A percentile compares a stretch with the other conserved stretches of the same genome.
Conservation (phyloP, 768 basidiomycete genomes). For the Russula foetens region DNA sequence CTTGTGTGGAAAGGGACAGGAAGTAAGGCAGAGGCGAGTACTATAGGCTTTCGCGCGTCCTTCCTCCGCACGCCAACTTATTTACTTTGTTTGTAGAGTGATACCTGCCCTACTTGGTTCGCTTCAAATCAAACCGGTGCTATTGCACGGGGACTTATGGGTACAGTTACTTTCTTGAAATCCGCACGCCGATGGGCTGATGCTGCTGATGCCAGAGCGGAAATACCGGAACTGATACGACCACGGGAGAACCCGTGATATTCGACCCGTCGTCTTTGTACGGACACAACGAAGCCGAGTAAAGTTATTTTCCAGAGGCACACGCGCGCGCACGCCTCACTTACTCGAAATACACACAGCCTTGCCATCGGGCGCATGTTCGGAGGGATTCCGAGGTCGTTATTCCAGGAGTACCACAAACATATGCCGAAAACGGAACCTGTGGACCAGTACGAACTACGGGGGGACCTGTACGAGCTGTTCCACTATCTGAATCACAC, state of each 20-base stretch:
- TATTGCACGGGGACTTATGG: conserved; percentile 79
- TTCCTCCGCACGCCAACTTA: neutral
- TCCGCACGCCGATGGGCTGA: neutral
- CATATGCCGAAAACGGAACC: conserved; percentile 58
- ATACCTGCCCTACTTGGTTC: conserved; percentile 60
- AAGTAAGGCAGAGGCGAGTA: conserved; percentile 38
- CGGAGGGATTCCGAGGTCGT: conserved; percentile 58
- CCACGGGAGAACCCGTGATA: conserved; percentile 52
- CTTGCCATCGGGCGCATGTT: conserved; percentile 73
- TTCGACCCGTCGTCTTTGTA: conserved; percentile 76
- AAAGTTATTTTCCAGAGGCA: conserved; percentile 26
- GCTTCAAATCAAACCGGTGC: conserved; percentile 52
- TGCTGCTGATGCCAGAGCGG: conserved; percentile 43
- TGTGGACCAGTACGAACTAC: conserved; percentile 51
- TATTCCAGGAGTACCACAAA: conserved; percentile 62
- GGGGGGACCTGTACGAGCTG: conserved; percentile 62
- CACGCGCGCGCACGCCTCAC: neutral
- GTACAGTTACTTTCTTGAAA: conserved; percentile 32
- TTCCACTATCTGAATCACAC: conserved; percentile 84
- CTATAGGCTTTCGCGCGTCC: neutral
- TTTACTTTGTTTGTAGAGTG: neutral
- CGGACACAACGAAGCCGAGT: conserved; percentile 82
- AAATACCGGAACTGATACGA: conserved; percentile 54
- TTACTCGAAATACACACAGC: conserved; percentile 30
- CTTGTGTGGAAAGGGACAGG: conserved; percentile 44